phyloP scores from a whole-genome alignment of 345 rosid genomes.

The Eucalyptus globulus region DNA sequence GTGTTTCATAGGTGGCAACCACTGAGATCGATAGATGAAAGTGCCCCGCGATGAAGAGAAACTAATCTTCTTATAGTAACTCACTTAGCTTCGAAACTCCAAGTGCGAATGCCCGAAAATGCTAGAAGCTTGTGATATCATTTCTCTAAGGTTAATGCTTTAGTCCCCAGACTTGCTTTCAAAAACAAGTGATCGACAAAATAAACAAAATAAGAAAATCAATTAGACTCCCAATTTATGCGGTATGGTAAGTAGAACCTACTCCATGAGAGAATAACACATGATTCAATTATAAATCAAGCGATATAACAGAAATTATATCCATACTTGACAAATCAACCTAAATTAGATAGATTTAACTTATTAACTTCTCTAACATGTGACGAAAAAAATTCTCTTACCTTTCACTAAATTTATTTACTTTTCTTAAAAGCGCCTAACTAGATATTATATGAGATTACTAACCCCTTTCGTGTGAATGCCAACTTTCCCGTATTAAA shows the following conservation, averaged over 20 bases:
- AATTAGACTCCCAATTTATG: neutral
- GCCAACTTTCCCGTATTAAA: neutral
- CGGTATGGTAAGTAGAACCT: fast-evolving
- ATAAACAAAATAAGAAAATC: neutral
- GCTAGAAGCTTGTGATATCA: neutral
- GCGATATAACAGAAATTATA: neutral
- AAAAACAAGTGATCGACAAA: neutral
- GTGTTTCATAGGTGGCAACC: no score
- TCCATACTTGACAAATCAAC: neutral
- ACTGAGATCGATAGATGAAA: neutral
- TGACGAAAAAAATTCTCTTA: neutral
- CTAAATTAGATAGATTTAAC: neutral
- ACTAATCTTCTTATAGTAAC: neutral
- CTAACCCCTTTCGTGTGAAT: neutral
- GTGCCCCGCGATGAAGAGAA: neutral
- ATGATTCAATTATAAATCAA: neutral
- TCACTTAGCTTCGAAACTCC: neutral
- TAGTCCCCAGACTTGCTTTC: neutral
- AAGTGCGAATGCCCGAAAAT: neutral
- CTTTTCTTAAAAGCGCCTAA: neutral
- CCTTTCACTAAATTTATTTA: neutral
- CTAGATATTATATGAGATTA: neutral
- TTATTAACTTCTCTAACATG: neutral
- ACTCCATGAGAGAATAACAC: neutral
- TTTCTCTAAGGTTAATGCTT: neutral